Conservation (phyloP, 2,329 filamentous ascomycete species). For the Colletotrichum shisoi region DNA sequence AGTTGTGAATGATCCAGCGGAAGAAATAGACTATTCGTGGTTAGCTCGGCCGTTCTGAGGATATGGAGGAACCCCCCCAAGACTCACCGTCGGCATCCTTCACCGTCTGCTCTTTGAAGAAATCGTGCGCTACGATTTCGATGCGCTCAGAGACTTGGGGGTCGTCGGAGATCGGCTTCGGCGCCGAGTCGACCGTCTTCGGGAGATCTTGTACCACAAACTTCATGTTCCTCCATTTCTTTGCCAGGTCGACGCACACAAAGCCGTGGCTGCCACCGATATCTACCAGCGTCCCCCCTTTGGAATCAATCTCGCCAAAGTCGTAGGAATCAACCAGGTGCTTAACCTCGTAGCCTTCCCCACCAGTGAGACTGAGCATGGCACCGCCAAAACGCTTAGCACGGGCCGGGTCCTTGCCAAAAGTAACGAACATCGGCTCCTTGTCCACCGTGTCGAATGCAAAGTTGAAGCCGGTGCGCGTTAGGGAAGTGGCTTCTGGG, state of each 20-base stretch:
- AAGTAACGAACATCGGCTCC: constrained; percentile 63
- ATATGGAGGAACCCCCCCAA: too few relatives aligned
- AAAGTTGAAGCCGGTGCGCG: constrained; percentile 60
- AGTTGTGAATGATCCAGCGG: constrained; percentile 57
- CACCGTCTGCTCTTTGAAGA: constrained; percentile 40
- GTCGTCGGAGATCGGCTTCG: constrained; percentile 35
- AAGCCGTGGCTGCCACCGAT: constrained; percentile 67
- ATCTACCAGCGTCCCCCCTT: constrained; percentile 62
- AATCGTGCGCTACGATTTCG: constrained; percentile 39
- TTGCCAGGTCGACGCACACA: constrained; percentile 63
- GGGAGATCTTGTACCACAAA: constrained; percentile 48
- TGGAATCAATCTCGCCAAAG: constrained; percentile 57
- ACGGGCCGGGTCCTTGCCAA: constrained; percentile 57
- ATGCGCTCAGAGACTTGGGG: constrained; percentile 35
- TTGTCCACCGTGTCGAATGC: constrained; percentile 59
- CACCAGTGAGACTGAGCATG: constrained; percentile 63
- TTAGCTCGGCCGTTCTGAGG: not conserved
- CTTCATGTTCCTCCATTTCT: constrained; percentile 52
- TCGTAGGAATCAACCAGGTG: constrained; percentile 64
- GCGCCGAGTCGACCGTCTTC: constrained; percentile 38
- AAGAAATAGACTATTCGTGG: constrained; percentile 52
- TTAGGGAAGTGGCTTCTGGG: constrained; percentile 59
- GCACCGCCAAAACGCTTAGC: constrained; percentile 62
- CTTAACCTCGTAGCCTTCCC: constrained; percentile 63
- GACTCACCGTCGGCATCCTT: constrained; percentile 45